A percentile compares a stretch with the other conserved stretches of the same genome.
These are phyloP conservation scores for Euclidium syriacum DNA, from an alignment of 345 rosid genomes.

Conservation along the genomic window DNA sequence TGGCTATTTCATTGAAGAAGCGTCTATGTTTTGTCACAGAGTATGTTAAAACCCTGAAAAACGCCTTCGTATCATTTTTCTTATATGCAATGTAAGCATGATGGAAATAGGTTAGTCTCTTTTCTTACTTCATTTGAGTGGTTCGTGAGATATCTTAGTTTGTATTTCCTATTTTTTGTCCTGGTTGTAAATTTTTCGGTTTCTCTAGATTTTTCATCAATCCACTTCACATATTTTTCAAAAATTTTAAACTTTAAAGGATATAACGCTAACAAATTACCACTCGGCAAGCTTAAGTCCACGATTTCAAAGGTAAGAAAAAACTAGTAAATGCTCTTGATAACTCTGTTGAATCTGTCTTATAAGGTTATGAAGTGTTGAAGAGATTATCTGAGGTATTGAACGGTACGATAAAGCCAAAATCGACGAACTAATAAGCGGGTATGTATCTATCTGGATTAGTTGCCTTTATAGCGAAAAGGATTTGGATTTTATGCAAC, in stretches of 20 bases:
- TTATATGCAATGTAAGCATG: slow-evolving; percentile 84
- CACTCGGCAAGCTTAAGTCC: slow-evolving; percentile 89
- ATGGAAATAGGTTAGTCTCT: slow-evolving; percentile 73
- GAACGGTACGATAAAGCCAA: slow-evolving; percentile 38
- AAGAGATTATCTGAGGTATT: slow-evolving; percentile 65
- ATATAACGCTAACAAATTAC: slow-evolving; percentile 84
- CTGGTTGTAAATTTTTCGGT: too few species aligned
- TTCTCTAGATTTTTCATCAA: too few species aligned
- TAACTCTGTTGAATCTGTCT: slow-evolving; percentile 19
- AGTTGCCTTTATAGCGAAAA: too few species aligned
- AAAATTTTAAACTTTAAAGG: slow-evolving; percentile 35
- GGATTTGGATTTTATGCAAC: too few species aligned
- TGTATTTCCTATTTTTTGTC: too few species aligned
- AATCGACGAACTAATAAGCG: slow-evolving; percentile 73
- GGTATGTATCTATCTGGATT: slow-evolving; percentile 53
- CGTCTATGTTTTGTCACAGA: too few species aligned
- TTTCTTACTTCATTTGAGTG: neutral
- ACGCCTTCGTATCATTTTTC: too few species aligned
- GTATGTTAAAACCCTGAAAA: too few species aligned
- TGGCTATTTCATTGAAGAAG: too few species aligned
- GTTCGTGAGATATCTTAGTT: too few species aligned
- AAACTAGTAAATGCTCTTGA: slow-evolving; percentile 3
- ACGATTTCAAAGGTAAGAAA: slow-evolving; percentile 39
- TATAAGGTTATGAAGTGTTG: slow-evolving; percentile 87
- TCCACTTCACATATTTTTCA: slow-evolving; percentile 2